Evolutionary conservation across 2,329 filamentous ascomycete genomes (phyloP).

Genomic region (Chaetothyriales sp.): DNA sequence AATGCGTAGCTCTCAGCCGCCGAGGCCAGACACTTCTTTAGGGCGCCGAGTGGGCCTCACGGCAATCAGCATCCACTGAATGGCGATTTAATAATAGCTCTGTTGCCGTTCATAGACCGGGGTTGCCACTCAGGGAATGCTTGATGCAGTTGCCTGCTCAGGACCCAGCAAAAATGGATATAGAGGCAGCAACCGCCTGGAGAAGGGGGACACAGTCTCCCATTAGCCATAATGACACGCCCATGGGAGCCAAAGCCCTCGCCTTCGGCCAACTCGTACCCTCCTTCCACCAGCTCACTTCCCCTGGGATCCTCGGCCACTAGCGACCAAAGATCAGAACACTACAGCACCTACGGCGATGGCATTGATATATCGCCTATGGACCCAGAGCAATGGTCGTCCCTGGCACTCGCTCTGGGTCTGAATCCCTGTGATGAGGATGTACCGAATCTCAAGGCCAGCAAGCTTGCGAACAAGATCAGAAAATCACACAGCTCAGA

Average conservation of each 20-base stretch:
- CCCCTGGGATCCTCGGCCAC: background rate
- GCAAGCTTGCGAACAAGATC: constrained; percentile 11
- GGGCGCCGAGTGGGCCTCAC: background rate
- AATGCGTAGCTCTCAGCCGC: background rate
- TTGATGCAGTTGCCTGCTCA: background rate
- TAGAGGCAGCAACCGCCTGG: background rate
- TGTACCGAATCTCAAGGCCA: constrained; percentile 5
- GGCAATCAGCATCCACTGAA: background rate
- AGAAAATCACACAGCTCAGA: constrained; percentile 3
- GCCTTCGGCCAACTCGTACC: background rate
- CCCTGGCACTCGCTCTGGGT: constrained; percentile 14
- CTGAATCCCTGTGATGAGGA: constrained; percentile 8
- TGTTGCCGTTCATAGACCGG: background rate
- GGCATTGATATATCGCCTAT: constrained; percentile 1
- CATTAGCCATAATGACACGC: background rate
- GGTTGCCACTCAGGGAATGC: background rate
- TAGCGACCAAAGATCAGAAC: background rate
- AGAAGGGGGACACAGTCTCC: background rate
- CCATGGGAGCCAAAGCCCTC: background rate
- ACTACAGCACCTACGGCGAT: background rate
- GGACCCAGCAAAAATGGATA: background rate
- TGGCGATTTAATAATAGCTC: background rate
- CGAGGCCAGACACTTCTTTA: background rate
- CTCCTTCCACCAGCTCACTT: background rate
- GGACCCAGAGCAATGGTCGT: constrained; percentile 14